Conservation (phyloP, 106 monocot species). For the Triglochin maritima region DNA sequence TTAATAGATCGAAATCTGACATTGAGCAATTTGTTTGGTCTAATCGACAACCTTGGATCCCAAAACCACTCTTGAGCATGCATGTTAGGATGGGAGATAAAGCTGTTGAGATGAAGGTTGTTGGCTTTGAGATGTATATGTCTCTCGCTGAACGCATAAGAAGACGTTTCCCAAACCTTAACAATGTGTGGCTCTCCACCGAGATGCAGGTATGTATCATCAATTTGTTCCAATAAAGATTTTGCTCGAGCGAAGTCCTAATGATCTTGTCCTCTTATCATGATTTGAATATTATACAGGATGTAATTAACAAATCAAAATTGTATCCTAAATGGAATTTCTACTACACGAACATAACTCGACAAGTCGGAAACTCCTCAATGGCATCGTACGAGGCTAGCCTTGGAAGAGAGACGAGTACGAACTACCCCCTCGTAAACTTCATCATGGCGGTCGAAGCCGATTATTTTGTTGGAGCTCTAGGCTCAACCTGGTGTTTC, state of each 20-base stretch:
- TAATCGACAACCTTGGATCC: constrained; percentile 56
- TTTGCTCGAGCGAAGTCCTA: neutral
- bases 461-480: constrained; percentile 78
- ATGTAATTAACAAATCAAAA: constrained; percentile 49
- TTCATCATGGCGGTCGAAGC: constrained; percentile 87
- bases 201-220: constrained; percentile 56
- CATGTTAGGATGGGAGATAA: constrained; percentile 95
- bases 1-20: constrained; percentile 26
- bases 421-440: constrained; percentile 84
- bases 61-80: constrained; percentile 69
- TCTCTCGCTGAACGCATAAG: constrained; percentile 49
- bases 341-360: constrained; percentile 55
- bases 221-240: neutral
- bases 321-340: constrained; percentile 54
- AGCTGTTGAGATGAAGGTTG: constrained; percentile 79
- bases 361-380: constrained; percentile 51
- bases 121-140: constrained; percentile 70
- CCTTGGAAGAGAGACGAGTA: constrained; percentile 66
- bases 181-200: constrained; percentile 76
- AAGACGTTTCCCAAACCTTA: constrained; percentile 43
- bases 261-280: neutral
- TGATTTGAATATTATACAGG: constrained; percentile 16
- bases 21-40: constrained; percentile 75
- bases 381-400: constrained; percentile 76
- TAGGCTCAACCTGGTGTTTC: constrained; percentile 88